A percentile compares a stretch with the other conserved stretches of the same genome.
Conservation (phyloP, 805 yeast genomes). For the Teunomyces aglyptinius region DNA sequence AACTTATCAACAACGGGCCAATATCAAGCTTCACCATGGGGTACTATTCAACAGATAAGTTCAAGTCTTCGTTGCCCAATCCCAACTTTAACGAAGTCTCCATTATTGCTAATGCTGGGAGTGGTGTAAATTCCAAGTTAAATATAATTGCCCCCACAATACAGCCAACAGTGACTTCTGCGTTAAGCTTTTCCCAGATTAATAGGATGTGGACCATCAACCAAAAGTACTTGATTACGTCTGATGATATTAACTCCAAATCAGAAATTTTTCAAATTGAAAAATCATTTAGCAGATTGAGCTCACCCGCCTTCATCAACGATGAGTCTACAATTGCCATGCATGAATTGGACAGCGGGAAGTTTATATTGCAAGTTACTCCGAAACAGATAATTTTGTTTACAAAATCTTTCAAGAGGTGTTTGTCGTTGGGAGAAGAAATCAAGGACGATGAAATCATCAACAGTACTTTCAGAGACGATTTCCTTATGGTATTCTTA, state of each 20-base stretch:
- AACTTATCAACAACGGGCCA: conserved; percentile 68
- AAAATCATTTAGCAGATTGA: conserved; percentile 59
- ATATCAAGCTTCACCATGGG: conserved; percentile 68
- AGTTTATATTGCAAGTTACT: conserved; percentile 72
- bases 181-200: conserved; percentile 69
- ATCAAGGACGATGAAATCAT: conserved; percentile 56
- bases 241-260: conserved; percentile 60
- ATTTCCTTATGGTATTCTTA: conserved; percentile 59
- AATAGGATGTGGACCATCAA: conserved; percentile 73
- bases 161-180: conserved; percentile 64
- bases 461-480: conserved; percentile 61
- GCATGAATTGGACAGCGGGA: conserved; percentile 55
- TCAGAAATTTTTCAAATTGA: conserved; percentile 68
- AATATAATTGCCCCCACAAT: conserved; percentile 66
- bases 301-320: conserved; percentile 60
- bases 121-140: conserved; percentile 51
- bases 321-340: conserved; percentile 65
- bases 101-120: conserved; percentile 69
- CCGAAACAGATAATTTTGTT: conserved; percentile 62
- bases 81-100: conserved; percentile 68
- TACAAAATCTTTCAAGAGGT: conserved; percentile 54
- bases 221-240: conserved; percentile 65
- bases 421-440: conserved; percentile 46
- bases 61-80: conserved; percentile 60
- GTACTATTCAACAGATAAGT: conserved; percentile 50